These are phyloP conservation scores for Grosmannia huntii DNA, from an alignment of 2,329 filamentous ascomycete species.

Conservation along the genomic window DNA sequence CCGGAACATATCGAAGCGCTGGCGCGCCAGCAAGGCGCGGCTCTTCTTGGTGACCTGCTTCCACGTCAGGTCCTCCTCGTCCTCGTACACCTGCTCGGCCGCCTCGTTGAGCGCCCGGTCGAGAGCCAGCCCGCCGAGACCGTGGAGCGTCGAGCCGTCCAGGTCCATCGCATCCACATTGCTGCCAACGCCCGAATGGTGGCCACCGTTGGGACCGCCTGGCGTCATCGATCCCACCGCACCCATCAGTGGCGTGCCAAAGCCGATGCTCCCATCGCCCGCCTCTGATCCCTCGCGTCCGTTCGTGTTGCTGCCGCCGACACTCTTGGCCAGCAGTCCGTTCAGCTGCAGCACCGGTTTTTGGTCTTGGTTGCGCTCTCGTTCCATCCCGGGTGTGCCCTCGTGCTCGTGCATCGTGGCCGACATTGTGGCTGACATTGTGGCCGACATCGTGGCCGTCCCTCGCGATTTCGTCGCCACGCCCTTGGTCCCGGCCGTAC, in stretches of 20 bases:
- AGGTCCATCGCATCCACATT: constrained; percentile 80
- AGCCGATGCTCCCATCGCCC: constrained; percentile 71
- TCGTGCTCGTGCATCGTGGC: constrained; percentile 44
- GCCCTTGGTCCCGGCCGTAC: constrained; percentile 74
- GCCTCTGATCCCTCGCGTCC: constrained; percentile 62
- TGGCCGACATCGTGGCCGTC: constrained; percentile 1
- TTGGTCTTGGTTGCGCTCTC: constrained; percentile 36
- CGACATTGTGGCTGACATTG: constrained; percentile 1
- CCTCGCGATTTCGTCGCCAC: constrained; percentile 53
- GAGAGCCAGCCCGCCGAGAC: constrained; percentile 47
- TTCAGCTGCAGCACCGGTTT: constrained; percentile 61
- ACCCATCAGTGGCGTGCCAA: constrained; percentile 65
- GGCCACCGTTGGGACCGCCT: constrained; percentile 56
- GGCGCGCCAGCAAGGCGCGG: constrained; percentile 71
- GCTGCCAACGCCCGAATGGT: constrained; percentile 51
- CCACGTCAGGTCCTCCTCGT: constrained; percentile 96
- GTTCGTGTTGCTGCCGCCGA: too few species aligned
- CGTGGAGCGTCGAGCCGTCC: constrained; percentile 50
- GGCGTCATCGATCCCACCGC: constrained; percentile 59
- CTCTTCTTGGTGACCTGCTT: constrained; percentile 98
- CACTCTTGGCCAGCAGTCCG: constrained; percentile 40
- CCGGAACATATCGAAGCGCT: constrained; percentile 75
- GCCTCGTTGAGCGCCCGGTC: constrained; percentile 52
- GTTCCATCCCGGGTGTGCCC: constrained; percentile 49
- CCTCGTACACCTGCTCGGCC: constrained; percentile 66